phyloP scores from a whole-genome alignment of 441 rosid genomes.

The Pelargonium citronellum region DNA sequence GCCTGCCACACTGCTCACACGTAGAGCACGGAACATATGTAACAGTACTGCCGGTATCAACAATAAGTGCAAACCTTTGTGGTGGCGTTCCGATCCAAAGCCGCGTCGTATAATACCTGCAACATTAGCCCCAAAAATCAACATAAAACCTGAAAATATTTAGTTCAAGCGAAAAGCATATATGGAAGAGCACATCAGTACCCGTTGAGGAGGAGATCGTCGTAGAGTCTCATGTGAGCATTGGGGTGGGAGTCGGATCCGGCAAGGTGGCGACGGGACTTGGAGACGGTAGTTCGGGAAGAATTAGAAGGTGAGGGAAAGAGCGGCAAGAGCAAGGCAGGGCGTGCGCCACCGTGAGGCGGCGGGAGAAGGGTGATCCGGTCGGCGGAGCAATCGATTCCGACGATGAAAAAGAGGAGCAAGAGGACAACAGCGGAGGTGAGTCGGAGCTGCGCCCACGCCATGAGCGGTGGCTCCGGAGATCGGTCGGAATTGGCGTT shows the following conservation, averaged over 20 bases:
- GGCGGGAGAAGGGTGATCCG: slow-evolving; percentile 22
- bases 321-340: slow-evolving; percentile 64
- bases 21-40: slow-evolving; percentile 86
- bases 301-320: slow-evolving; percentile 39
- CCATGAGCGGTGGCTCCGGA: too few species aligned
- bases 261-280: slow-evolving; percentile 49
- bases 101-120: slow-evolving; percentile 76
- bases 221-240: slow-evolving; percentile 84
- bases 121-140: slow-evolving; percentile 8
- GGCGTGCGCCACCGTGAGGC: slow-evolving; percentile 28
- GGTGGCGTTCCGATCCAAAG: slow-evolving; percentile 95
- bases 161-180: too few species aligned
- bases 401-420: background rate
- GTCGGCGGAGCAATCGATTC: slow-evolving; percentile 20
- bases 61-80: slow-evolving; percentile 86
- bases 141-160: background rate
- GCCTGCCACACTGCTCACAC: slow-evolving; percentile 77
- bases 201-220: slow-evolving; percentile 88
- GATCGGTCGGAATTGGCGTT: too few species aligned
- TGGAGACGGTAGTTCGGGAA: slow-evolving; percentile 26
- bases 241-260: slow-evolving; percentile 33
- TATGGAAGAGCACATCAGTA: slow-evolving; percentile 7
- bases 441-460: too few species aligned
- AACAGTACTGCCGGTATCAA: slow-evolving; percentile 88
- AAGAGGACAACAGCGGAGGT: background rate